Evolutionary conservation across 2,329 filamentous ascomycete species (phyloP).

Genomic region (Aspergillus tubingensis): DNA sequence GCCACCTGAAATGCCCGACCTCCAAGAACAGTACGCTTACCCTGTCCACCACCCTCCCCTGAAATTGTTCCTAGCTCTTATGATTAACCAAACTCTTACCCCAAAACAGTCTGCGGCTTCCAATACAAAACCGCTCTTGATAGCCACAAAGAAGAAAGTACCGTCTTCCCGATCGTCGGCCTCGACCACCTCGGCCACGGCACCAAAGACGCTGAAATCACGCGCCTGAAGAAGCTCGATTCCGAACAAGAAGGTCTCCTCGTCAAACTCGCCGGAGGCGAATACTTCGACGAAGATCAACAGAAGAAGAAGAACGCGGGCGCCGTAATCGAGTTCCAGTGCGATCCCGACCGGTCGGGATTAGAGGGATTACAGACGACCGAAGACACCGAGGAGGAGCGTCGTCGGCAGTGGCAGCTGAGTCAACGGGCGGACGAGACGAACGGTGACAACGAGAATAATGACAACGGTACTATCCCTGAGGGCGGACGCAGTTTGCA

Average conservation of each 20-base stretch:
- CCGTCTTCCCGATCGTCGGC: constrained; percentile 74
- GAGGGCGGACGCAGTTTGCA: constrained; percentile 61
- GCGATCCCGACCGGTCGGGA: constrained; percentile 71
- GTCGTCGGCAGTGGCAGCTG: constrained; percentile 19
- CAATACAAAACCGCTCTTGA: constrained; percentile 56
- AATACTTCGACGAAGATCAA: constrained; percentile 46
- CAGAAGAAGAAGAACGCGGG: constrained; percentile 57
- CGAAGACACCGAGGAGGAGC: constrained; percentile 31
- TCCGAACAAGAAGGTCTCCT: constrained; percentile 70
- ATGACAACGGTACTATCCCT: constrained; percentile 17
- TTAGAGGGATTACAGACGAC: constrained; percentile 57
- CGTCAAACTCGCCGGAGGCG: constrained; percentile 65
- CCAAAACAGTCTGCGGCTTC: constrained; percentile 72
- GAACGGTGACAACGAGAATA: constrained; percentile 17
- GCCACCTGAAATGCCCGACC: constrained; percentile 32
- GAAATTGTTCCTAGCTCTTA: background rate
- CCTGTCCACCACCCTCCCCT: background rate
- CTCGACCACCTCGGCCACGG: constrained; percentile 59
- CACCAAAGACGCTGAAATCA: constrained; percentile 61
- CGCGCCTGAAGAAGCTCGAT: constrained; percentile 67
- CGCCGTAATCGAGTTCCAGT: constrained; percentile 82
- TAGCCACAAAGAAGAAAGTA: constrained; percentile 52
- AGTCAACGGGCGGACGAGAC: constrained; percentile 19
- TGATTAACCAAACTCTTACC: background rate
- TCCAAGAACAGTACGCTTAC: constrained; percentile 38